These are phyloP conservation scores for Maudiozyma humilis DNA, from an alignment of 1,139 yeast genomes.

Conservation along the genomic window DNA sequence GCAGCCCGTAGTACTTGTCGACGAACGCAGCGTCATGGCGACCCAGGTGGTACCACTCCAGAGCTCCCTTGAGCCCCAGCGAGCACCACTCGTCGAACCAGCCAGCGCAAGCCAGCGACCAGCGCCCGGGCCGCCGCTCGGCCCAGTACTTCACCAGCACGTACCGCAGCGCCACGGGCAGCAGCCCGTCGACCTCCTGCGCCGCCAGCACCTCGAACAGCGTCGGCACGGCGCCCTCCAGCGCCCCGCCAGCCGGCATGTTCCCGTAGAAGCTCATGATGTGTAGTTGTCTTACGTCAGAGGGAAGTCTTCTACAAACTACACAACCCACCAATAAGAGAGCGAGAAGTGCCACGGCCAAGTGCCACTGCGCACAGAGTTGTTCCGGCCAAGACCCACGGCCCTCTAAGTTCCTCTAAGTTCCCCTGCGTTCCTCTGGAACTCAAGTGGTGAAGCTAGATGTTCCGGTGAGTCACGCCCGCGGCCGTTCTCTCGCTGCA, in stretches of 20 bases:
- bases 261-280: conserved; percentile 29
- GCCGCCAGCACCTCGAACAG: conserved; percentile 54
- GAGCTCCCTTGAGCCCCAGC: conserved; percentile 48
- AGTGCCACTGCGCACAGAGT: too few relatives aligned
- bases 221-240: conserved; percentile 20
- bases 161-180: conserved; percentile 78
- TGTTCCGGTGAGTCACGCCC: background rate
- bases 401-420: background rate
- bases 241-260: conserved; percentile 16
- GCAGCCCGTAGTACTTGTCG: conserved; percentile 86
- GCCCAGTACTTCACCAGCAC: conserved; percentile 71
- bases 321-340: too few relatives aligned
- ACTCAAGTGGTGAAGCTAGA: background rate
- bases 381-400: background rate
- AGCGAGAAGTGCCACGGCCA: too few relatives aligned
- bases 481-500: background rate
- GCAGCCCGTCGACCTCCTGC: conserved; percentile 62
- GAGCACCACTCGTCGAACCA: conserved; percentile 66
- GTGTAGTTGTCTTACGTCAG: too few relatives aligned
- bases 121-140: conserved; percentile 62
- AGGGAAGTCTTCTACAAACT: too few relatives aligned
- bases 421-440: background rate
- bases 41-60: conserved; percentile 66
- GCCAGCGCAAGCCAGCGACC: conserved; percentile 53
- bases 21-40: conserved; percentile 83